Conservation (phyloP, 2,329 filamentous ascomycete genomes). For the Beauveria caledonica region DNA sequence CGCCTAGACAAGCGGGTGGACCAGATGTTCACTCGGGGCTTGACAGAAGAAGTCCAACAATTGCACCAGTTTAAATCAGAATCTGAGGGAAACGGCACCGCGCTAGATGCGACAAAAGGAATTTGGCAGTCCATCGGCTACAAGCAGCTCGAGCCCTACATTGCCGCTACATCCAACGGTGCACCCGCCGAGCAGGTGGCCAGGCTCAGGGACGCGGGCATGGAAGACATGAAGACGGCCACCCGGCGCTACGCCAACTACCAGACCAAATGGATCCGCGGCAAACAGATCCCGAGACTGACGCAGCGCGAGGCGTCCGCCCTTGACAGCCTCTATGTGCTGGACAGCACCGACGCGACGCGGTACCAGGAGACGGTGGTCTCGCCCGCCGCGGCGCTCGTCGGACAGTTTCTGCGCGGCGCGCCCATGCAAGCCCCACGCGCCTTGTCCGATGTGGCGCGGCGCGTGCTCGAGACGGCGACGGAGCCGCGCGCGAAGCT, state of each 20-base stretch:
- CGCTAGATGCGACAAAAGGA: slow-evolving; percentile 66
- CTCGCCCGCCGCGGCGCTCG: slow-evolving; percentile 53
- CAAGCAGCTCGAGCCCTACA: slow-evolving; percentile 76
- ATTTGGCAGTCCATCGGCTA: slow-evolving; percentile 98
- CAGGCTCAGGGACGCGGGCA: slow-evolving; percentile 46
- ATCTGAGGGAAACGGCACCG: slow-evolving; percentile 34
- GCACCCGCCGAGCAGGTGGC: slow-evolving; percentile 35
- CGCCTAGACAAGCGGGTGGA: slow-evolving; percentile 73
- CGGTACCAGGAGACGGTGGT: slow-evolving; percentile 58
- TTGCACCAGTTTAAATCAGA: slow-evolving; percentile 34
- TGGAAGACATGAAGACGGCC: slow-evolving; percentile 72
- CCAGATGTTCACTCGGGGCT: slow-evolving; percentile 62
- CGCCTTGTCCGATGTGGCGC: slow-evolving; percentile 39
- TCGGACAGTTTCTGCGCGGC: slow-evolving; percentile 53
- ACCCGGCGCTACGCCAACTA: slow-evolving; percentile 83
- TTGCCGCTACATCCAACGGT: slow-evolving; percentile 35
- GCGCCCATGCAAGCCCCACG: slow-evolving; percentile 43
- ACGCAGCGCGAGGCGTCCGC: slow-evolving; percentile 42
- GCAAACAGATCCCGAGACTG: slow-evolving; percentile 68
- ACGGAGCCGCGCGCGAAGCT: slow-evolving; percentile 41
- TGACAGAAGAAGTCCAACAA: slow-evolving; percentile 40
- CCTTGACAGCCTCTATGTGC: slow-evolving; percentile 58
- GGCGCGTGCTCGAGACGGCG: slow-evolving; percentile 46
- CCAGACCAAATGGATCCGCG: slow-evolving; percentile 79
- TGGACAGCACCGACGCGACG: slow-evolving; percentile 67